These are phyloP conservation scores for Aspergillus awamori DNA, from an alignment of 2,329 filamentous ascomycete species.

Conservation along the genomic window DNA sequence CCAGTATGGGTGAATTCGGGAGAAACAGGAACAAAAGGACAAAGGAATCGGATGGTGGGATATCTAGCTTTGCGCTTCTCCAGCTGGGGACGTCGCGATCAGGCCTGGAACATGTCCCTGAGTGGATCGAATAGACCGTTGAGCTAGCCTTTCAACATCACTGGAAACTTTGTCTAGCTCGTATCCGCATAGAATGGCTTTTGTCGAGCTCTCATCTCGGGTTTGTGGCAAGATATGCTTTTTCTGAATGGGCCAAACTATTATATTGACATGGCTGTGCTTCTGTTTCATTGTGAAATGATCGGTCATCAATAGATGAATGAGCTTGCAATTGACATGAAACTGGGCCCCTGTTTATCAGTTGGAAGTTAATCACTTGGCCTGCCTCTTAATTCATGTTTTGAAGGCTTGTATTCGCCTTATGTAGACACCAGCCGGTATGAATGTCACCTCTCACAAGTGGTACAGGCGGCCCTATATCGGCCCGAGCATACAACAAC, in stretches of 20 bases:
- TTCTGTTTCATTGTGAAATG: not conserved
- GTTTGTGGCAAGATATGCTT: not conserved
- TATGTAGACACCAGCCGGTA: too few species aligned
- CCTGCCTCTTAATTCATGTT: too few species aligned
- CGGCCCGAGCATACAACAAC: too few species aligned
- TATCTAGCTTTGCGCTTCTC: not conserved
- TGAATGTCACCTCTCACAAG: too few species aligned
- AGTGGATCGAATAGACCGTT: not conserved
- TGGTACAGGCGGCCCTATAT: too few species aligned
- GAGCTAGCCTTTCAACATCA: not conserved
- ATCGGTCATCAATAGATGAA: not conserved
- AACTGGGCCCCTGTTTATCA: too few species aligned
- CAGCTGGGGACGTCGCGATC: not conserved
- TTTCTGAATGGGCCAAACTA: not conserved
- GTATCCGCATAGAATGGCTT: not conserved
- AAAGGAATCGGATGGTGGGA: not conserved
- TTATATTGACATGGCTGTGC: not conserved
- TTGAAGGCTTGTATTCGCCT: too few species aligned
- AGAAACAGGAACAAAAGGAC: not conserved
- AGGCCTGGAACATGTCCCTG: not conserved
- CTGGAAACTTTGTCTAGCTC: not conserved
- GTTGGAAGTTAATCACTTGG: too few species aligned
- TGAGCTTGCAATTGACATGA: not conserved
- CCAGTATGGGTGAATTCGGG: not conserved
- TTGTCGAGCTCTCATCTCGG: not conserved